A percentile compares a stretch with the other conserved stretches of the same genome.
These are phyloP conservation scores for Narthecium ossifragum DNA, from an alignment of 106 monocot species.

Conservation along the genomic window DNA sequence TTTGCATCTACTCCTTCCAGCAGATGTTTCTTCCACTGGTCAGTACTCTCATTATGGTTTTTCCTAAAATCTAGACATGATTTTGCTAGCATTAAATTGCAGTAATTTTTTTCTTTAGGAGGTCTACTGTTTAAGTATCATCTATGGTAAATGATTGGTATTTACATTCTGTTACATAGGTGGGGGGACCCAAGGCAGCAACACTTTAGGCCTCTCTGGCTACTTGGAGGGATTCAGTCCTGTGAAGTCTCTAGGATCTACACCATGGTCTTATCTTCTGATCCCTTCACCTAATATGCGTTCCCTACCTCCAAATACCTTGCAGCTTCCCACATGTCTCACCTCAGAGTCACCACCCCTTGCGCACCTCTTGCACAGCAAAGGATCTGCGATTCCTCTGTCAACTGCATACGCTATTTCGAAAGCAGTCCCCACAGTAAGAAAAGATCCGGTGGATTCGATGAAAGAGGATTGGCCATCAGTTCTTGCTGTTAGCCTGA, in stretches of 20 bases:
- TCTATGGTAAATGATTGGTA: no score
- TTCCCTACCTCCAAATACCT: conserved; percentile 44
- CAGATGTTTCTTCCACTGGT: conserved; percentile 58
- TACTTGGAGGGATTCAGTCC: conserved; percentile 90
- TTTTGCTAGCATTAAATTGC: no score
- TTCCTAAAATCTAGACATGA: no score
- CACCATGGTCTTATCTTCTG: conserved; percentile 54
- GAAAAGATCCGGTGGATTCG: conserved; percentile 26
- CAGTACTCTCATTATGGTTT: no score
- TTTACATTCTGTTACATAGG: no score
- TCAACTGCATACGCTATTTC: conserved; percentile 65
- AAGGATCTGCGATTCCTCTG: conserved; percentile 76
- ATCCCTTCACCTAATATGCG: conserved; percentile 65
- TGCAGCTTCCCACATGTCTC: conserved; percentile 81
- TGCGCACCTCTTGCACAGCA: conserved; percentile 91
- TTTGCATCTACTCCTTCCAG: conserved; percentile 63
- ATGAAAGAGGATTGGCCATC: conserved; percentile 68
- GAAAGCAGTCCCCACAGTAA: conserved; percentile 48
- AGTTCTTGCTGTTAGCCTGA: conserved; percentile 62
- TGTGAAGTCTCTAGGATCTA: conserved; percentile 65
- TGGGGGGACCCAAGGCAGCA: conserved; percentile 39
- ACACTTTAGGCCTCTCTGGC: conserved; percentile 16
- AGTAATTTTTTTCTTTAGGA: no score
- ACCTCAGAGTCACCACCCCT: conserved; percentile 88
- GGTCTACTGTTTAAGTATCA: no score